These are phyloP conservation scores for Carex pumila DNA, from an alignment of 176 grass and related monocot species.

Conservation along the genomic window DNA sequence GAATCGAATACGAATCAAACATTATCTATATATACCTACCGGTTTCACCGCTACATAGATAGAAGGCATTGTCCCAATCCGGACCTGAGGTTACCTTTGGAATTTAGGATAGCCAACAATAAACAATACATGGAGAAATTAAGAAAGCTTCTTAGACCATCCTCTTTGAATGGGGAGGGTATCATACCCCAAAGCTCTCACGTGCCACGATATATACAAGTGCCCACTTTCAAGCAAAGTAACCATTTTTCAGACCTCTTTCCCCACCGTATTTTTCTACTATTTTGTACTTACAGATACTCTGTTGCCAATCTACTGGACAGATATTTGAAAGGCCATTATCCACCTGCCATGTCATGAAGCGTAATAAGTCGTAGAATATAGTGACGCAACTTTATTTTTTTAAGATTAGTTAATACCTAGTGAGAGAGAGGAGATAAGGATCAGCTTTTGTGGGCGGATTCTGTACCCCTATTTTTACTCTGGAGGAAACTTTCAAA, in stretches of 20 bases:
- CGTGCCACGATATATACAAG: neutral
- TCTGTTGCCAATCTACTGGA: constrained; percentile 2
- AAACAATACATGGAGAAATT: neutral
- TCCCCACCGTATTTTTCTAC: neutral
- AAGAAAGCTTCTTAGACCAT: neutral
- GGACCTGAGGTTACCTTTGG: constrained; percentile 11
- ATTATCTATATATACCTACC: too few relatives aligned
- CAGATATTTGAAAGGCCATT: neutral
- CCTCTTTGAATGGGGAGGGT: neutral
- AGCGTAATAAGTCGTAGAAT: neutral
- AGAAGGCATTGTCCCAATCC: constrained; percentile 35
- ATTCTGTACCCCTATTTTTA: constrained; percentile 16
- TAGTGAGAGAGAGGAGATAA: constrained; percentile 1
- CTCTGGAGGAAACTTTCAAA: neutral
- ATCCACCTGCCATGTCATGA: neutral
- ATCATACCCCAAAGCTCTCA: constrained; percentile 5
- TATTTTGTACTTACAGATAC: neutral
- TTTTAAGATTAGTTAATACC: constrained; percentile 3
- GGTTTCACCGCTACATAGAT: too few relatives aligned
- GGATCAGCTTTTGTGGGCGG: neutral
- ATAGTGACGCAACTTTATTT: neutral
- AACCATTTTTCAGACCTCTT: neutral
- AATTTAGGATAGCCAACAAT: constrained; percentile 2
- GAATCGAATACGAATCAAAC: too few relatives aligned
- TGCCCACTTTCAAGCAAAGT: constrained; percentile 18